phyloP scores from a whole-genome alignment of 352 stramenopile species.

The Phytophthora brassicae region DNA sequence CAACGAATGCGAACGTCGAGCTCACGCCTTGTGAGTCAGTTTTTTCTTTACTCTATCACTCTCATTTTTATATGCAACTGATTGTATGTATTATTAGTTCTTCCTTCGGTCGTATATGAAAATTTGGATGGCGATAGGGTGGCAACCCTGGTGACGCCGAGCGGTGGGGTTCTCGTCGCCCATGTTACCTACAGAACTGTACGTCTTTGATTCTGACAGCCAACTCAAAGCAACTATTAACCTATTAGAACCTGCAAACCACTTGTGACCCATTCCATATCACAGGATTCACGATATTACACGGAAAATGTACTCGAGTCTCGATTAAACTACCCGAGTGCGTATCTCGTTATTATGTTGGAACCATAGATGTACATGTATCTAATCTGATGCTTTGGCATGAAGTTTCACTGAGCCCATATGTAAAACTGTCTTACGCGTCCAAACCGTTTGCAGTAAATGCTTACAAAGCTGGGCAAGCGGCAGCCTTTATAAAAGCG shows the following conservation, averaged over 20 bases:
- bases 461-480: conserved; percentile 48
- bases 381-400: background rate
- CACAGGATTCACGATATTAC: conserved; percentile 55
- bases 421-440: conserved; percentile 48
- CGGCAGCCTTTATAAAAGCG: conserved; percentile 35
- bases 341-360: background rate
- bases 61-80: no score
- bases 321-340: conserved; percentile 51
- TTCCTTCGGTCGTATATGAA: conserved; percentile 51
- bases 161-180: conserved; percentile 42
- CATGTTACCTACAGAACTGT: conserved; percentile 60
- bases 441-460: conserved; percentile 42
- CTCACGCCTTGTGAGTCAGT: conserved; percentile 24
- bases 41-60: background rate
- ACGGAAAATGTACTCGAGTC: conserved; percentile 57
- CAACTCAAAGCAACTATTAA: background rate
- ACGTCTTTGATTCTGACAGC: background rate
- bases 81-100: conserved; percentile 35
- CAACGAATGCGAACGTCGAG: conserved; percentile 21
- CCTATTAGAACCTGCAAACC: no score
- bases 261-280: no score
- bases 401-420: conserved; percentile 36
- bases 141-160: conserved; percentile 41
- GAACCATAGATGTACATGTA: background rate
- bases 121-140: conserved; percentile 52